phyloP scores from a whole-genome alignment of 2,329 filamentous ascomycete species.

The Pezicula rhizophila region DNA sequence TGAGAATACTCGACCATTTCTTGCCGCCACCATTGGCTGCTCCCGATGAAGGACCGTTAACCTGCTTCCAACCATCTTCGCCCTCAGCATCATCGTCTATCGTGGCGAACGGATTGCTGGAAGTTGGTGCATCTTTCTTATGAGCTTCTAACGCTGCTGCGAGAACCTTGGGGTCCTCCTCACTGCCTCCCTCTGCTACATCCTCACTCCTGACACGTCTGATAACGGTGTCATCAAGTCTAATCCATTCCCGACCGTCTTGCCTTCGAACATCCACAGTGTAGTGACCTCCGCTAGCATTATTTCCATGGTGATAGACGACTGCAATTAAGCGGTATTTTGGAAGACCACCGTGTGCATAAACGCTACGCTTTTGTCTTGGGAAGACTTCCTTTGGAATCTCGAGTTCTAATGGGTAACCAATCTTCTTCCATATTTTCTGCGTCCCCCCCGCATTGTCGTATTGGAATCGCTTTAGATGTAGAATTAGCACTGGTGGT shows the following conservation, averaged over 20 bases:
- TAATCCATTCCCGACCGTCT: slow-evolving; percentile 93
- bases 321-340: slow-evolving; percentile 84
- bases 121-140: slow-evolving; percentile 45
- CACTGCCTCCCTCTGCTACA: slow-evolving; percentile 77
- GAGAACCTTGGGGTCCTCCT: slow-evolving; percentile 69
- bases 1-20: slow-evolving; percentile 68
- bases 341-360: slow-evolving; percentile 63
- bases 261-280: slow-evolving; percentile 95
- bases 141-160: slow-evolving; percentile 61
- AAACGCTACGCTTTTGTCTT: slow-evolving; percentile 60
- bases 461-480: slow-evolving; percentile 96
- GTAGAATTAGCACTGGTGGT: slow-evolving; percentile 85
- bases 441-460: slow-evolving; percentile 82
- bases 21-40: slow-evolving; percentile 39
- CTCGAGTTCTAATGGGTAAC: slow-evolving; percentile 90
- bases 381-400: slow-evolving; percentile 88
- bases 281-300: slow-evolving; percentile 92
- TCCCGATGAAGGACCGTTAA: slow-evolving; percentile 51
- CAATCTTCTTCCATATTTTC: slow-evolving; percentile 98
- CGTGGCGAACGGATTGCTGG: slow-evolving; percentile 68
- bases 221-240: slow-evolving; percentile 89
- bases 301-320: slow-evolving; percentile 97
- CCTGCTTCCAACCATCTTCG: slow-evolving; percentile 79
- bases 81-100: slow-evolving; percentile 60
- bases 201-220: slow-evolving; percentile 80